Evolutionary conservation across 202 grass and related monocot genomes (phyloP), one percentile per base, ranked within the genome.

Genomic region (Panicum hallii): DNA sequence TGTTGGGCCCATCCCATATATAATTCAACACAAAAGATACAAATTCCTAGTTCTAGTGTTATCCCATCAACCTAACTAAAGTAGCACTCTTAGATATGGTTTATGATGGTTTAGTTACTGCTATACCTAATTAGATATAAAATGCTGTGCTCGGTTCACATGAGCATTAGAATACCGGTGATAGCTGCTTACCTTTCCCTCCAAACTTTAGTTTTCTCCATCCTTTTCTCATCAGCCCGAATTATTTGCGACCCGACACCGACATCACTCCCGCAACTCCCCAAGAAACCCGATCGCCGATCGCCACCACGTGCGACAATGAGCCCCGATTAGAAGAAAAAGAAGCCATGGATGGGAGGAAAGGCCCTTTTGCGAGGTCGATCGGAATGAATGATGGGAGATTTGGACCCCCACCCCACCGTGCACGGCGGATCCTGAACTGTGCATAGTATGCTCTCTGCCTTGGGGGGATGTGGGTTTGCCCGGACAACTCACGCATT

Each of bases 401-500:
- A 13, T 67, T 72, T 74, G 46, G 84, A 46, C 11, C 26, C 62
- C 67, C 11, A 7, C 36, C 20, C 2, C 58, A 48, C 19, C 63
- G 13, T 55, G 34, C 53, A 69, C 48, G 44, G 48, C 57, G 82
- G 53, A 47, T 83, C 54, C 46, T 78, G 58, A 88, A 84, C 60
- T 80, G 82, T 85, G 43, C 60, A 85, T 77, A 26, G 26, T 26
- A 85, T 89, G 82, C 77, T 53, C 70, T 76, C 63, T 85, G 82
- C 36, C 53, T 85, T 78, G 88, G 71, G 81, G 54, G 52, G 78
- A 71, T 55, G 72, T 70, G 70, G 74, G 46, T 67, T 89, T 86
- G 46, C 75, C 38, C 45, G 63, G 83, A 82, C 88, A 86, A 86
- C 83, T 64, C 83, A 89, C 42, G 83, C 83, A 77, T 89, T 85